Evolutionary conservation across 345 rosid genomes (phyloP).

Genomic region (Eucalyptus urophylla): DNA sequence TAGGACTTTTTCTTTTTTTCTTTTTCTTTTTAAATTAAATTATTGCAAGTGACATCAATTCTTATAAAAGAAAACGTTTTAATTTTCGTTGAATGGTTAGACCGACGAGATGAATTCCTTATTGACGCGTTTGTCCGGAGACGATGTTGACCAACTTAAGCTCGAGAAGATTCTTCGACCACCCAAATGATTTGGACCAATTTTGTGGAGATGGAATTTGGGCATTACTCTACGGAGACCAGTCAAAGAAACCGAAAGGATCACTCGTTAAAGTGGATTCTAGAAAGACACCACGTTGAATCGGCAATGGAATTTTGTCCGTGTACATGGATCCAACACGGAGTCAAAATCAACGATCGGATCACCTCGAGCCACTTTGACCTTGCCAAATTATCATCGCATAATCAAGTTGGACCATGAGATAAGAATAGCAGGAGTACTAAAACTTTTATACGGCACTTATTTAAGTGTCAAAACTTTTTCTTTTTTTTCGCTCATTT

Average conservation of each 20-base stretch:
- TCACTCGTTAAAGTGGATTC: not conserved
- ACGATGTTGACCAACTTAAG: not conserved
- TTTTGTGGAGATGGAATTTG: not conserved
- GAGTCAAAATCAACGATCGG: not conserved
- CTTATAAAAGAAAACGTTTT: not conserved
- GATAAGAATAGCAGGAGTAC: accelerated
- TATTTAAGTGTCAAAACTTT: too few relatives aligned
- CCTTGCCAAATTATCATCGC: not conserved
- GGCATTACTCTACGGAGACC: not conserved
- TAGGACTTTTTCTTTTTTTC: not conserved
- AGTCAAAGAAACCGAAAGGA: not conserved
- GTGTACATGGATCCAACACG: not conserved
- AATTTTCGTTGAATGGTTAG: not conserved
- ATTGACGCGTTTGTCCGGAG: not conserved
- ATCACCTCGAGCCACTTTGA: not conserved
- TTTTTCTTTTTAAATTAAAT: not conserved
- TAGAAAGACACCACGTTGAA: not conserved
- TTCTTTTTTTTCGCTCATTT: too few relatives aligned
- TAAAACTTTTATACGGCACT: accelerated
- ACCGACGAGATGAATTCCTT: not conserved
- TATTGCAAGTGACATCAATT: not conserved
- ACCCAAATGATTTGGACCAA: not conserved
- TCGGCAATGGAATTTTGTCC: not conserved
- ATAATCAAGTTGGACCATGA: not conserved
- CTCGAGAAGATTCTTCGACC: not conserved